A percentile compares a stretch with the other conserved stretches of the same genome.
Conservation (phyloP, 768 basidiomycete species). For the Tricholoma bakamatsutake region DNA sequence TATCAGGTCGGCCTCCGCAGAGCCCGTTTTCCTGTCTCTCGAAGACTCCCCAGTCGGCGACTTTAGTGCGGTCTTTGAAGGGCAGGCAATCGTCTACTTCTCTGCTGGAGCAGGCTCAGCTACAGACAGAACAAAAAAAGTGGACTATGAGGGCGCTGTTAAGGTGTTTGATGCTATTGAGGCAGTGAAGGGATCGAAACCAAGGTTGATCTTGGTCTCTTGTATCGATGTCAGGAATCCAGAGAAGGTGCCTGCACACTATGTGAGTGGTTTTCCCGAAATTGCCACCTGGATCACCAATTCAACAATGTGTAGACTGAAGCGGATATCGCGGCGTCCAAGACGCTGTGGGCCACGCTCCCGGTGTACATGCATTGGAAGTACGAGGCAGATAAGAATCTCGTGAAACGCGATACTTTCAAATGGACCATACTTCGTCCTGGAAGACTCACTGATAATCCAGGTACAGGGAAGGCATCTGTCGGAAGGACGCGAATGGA, state of each 20-base stretch:
- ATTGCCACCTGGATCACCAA: not conserved
- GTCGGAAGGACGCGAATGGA: conserved; percentile 52
- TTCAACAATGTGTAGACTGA: conserved; percentile 29
- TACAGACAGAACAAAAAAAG: conserved; percentile 46
- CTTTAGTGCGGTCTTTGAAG: conserved; percentile 41
- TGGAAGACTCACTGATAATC: conserved; percentile 45
- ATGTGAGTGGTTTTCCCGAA: conserved; percentile 30
- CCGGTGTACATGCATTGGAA: conserved; percentile 42
- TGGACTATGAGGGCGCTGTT: conserved; percentile 58
- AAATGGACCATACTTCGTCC: conserved; percentile 66
- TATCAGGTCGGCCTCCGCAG: conserved; percentile 35
- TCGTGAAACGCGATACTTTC: conserved; percentile 44
- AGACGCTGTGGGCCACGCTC: conserved; percentile 39
- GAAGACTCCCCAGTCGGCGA: conserved; percentile 42
- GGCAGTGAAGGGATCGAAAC: conserved; percentile 37
- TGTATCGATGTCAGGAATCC: conserved; percentile 52
- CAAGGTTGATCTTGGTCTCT: conserved; percentile 53
- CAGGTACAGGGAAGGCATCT: conserved; percentile 43
- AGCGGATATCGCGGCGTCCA: conserved; percentile 37
- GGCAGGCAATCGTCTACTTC: conserved; percentile 40
- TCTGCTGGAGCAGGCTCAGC: conserved; percentile 45
- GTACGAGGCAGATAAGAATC: conserved; percentile 45
- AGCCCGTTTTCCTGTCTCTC: conserved; percentile 49
- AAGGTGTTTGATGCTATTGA: conserved; percentile 71
- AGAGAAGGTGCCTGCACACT: conserved; percentile 42